Evolutionary conservation across 257 asterid genomes (phyloP).

Genomic region (Scutellaria baicalensis): DNA sequence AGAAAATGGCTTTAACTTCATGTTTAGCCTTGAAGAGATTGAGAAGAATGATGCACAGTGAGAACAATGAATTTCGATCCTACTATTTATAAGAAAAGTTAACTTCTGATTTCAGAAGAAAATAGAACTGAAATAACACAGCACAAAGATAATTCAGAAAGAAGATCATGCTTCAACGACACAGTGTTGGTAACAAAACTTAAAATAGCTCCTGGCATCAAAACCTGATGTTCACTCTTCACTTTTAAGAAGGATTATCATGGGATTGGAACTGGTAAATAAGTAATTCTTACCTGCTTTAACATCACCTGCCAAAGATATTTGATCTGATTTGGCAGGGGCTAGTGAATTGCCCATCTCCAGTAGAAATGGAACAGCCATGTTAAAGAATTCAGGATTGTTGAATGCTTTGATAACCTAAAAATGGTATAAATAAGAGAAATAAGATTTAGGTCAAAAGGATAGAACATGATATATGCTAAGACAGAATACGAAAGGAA

Average conservation of each 20-base stretch:
- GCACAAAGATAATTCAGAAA: background rate
- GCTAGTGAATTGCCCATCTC: slow-evolving; percentile 58
- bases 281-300: slow-evolving; percentile 49
- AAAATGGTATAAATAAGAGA: slow-evolving; percentile 17
- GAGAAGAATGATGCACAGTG: background rate
- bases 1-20: background rate
- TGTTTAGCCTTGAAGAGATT: background rate
- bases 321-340: slow-evolving; percentile 31
- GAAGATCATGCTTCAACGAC: slow-evolving; percentile 1
- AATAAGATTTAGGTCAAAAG: slow-evolving; percentile 11
- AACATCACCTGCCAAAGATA: slow-evolving; percentile 30
- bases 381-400: slow-evolving; percentile 62
- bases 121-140: background rate
- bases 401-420: slow-evolving; percentile 78
- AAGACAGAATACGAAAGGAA: background rate
- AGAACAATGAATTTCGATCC: background rate
- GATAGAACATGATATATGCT: background rate
- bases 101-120: slow-evolving; percentile 1
- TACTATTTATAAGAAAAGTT: background rate
- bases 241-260: background rate
- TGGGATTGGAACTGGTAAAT: slow-evolving; percentile 6
- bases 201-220: background rate
- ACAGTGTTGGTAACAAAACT: background rate
- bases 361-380: slow-evolving; percentile 56
- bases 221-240: background rate